Evolutionary conservation across 202 grass and related monocot genomes (phyloP).

Genomic region (Saccharum hybrid): DNA sequence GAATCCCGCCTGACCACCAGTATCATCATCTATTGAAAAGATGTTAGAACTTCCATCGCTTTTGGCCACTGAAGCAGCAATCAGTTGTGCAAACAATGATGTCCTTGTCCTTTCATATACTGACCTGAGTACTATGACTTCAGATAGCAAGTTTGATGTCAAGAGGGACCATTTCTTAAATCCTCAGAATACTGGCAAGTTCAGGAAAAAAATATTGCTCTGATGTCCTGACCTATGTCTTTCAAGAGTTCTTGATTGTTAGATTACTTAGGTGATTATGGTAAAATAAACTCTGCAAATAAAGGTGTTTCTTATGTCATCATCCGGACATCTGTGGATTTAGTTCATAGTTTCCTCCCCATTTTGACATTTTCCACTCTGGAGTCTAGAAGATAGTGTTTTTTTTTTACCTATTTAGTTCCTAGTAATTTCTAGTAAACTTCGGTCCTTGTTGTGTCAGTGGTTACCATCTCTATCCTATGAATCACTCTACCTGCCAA

Average conservation of each 20-base stretch:
- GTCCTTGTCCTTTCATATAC: neutral
- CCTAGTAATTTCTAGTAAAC: neutral
- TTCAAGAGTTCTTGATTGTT: neutral
- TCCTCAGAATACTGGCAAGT: neutral
- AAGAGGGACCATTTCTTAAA: neutral
- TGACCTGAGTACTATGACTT: neutral
- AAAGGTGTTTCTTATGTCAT: neutral
- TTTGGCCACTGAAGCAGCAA: neutral
- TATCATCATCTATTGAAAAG: neutral
- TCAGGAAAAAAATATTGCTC: neutral
- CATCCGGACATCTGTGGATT: neutral
- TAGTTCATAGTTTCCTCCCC: neutral
- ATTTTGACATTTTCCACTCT: neutral
- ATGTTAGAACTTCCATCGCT: neutral
- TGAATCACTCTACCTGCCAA: neutral
- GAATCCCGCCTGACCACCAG: neutral
- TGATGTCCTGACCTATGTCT: neutral
- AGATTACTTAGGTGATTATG: neutral
- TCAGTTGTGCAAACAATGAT: neutral
- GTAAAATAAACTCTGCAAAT: conserved; percentile 7
- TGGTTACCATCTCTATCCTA: neutral
- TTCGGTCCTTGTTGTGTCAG: neutral
- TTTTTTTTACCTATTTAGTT: neutral
- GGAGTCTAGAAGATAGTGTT: neutral
- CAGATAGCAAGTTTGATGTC: neutral